Evolutionary conservation across 768 basidiomycete genomes (phyloP).

Genomic region (Daedaleopsis nitida): DNA sequence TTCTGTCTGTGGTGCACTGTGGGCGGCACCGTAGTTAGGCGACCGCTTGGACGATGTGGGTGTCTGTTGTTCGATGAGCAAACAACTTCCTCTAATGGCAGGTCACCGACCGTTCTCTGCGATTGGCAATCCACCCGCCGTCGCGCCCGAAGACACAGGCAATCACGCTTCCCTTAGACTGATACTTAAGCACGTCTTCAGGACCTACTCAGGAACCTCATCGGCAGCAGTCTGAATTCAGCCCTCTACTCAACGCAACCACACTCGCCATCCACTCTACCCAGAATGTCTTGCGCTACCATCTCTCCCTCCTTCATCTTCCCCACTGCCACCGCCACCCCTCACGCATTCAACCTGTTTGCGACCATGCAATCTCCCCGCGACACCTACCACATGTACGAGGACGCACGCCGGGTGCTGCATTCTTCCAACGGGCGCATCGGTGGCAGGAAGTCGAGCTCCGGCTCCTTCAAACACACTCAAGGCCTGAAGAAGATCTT

Average conservation of each 20-base stretch:
- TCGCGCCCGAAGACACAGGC: not conserved
- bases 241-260: not conserved
- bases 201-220: no score
- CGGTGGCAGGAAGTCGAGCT: slow-evolving; percentile 5
- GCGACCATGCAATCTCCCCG: slow-evolving; percentile 20
- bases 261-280: not conserved
- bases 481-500: slow-evolving; percentile 23
- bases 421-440: slow-evolving; percentile 18
- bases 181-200: not conserved
- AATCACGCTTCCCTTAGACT: not conserved
- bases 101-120: not conserved
- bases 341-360: slow-evolving; percentile 23
- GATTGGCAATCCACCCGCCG: not conserved
- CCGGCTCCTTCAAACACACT: not conserved
- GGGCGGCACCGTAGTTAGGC: not conserved
- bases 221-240: no score
- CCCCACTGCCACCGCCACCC: slow-evolving; percentile 17
- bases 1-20: not conserved
- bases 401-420: slow-evolving; percentile 23
- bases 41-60: not conserved
- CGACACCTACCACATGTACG: slow-evolving; percentile 23
- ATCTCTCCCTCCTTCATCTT: slow-evolving; percentile 7
- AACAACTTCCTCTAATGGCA: not conserved
- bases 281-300: not conserved
- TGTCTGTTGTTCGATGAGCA: not conserved